Conservation (phyloP, 192 early-diverging fungal species). For the Backusella psychrophila region DNA sequence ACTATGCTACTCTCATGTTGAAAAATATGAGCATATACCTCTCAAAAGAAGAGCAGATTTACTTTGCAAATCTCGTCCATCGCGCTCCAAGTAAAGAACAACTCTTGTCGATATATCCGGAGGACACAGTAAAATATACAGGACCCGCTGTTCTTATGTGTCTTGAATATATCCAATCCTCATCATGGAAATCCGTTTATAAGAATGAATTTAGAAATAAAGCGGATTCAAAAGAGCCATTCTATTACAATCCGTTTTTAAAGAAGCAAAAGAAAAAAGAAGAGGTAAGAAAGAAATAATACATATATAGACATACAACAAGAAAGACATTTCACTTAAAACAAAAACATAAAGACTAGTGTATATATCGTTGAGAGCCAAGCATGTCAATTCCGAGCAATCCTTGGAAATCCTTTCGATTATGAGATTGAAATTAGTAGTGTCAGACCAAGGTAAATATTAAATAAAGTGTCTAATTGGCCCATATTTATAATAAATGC, state of each 20-base stretch:
- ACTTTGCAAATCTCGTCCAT: conserved; percentile 47
- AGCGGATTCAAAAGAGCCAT: conserved; percentile 48
- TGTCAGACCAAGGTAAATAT: conserved; percentile 52
- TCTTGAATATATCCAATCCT: conserved; percentile 50
- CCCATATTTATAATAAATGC: neutral
- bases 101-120: conserved; percentile 29
- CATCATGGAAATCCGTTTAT: conserved; percentile 50
- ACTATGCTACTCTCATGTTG: conserved; percentile 58
- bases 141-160: conserved; percentile 46
- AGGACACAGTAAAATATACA: conserved; percentile 41
- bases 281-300: conserved; percentile 3
- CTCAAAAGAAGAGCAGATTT: conserved; percentile 57
- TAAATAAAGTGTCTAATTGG: neutral
- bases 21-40: conserved; percentile 56
- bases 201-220: conserved; percentile 42
- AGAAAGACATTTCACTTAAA: neutral
- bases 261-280: conserved; percentile 51
- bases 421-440: conserved; percentile 76
- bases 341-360: conserved; percentile 17
- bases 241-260: conserved; percentile 78
- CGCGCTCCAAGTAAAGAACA: conserved; percentile 42
- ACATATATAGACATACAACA: neutral
- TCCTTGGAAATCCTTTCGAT: conserved; percentile 71
- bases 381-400: conserved; percentile 62
- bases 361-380: conserved; percentile 62